phyloP scores from a whole-genome alignment of 352 stramenopile genomes.

The Phytophthora niederhauseri region DNA sequence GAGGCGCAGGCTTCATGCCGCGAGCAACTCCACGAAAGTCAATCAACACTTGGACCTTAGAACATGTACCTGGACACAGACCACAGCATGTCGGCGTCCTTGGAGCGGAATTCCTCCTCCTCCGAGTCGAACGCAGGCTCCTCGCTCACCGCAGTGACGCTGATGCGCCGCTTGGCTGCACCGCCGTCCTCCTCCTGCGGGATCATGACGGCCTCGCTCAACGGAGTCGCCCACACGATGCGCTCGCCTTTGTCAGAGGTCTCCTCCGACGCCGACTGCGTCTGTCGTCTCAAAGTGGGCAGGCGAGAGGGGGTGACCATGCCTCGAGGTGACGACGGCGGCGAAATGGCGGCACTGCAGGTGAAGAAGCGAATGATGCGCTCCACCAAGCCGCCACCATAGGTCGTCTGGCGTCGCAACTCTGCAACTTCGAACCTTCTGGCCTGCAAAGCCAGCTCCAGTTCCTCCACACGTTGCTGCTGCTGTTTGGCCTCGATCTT shows the following conservation, averaged over 20 bases:
- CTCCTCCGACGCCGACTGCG: constrained; percentile 35
- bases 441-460: constrained; percentile 64
- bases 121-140: constrained; percentile 44
- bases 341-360: constrained; percentile 65
- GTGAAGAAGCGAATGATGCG: constrained; percentile 89
- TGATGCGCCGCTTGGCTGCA: constrained; percentile 33
- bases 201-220: constrained; percentile 42
- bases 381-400: constrained; percentile 50
- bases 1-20: constrained; percentile 23
- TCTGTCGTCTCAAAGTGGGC: constrained; percentile 36
- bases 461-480: constrained; percentile 54
- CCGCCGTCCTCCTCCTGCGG: constrained; percentile 37
- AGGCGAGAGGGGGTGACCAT: constrained; percentile 37
- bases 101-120: constrained; percentile 60
- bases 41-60: constrained; percentile 28
- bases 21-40: constrained; percentile 20
- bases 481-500: constrained; percentile 64
- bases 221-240: constrained; percentile 40
- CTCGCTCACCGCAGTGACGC: constrained; percentile 35
- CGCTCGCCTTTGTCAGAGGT: constrained; percentile 37
- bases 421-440: constrained; percentile 58
- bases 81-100: constrained; percentile 64
- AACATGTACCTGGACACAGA: constrained; percentile 64
- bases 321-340: constrained; percentile 48
- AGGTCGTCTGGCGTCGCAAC: constrained; percentile 44